Conservation (phyloP, 495 filamentous ascomycete genomes). For the Penicillium parvum region DNA sequence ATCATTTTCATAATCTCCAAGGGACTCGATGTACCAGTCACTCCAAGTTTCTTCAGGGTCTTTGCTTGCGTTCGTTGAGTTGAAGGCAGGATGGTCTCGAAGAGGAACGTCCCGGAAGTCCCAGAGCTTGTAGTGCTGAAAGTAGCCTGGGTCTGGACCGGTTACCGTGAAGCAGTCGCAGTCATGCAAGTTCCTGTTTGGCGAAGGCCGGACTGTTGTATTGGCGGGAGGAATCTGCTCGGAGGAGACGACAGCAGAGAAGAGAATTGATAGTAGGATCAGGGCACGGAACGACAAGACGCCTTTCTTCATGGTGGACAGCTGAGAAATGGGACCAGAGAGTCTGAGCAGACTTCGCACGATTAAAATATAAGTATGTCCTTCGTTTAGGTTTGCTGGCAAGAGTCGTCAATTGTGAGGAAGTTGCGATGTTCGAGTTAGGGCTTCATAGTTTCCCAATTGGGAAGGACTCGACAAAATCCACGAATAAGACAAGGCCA, state of each 20-base stretch:
- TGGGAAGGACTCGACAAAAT: not conserved
- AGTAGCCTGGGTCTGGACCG: constrained; percentile 46
- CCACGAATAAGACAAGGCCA: too few relatives aligned
- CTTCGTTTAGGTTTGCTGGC: too few relatives aligned
- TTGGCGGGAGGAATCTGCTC: not conserved
- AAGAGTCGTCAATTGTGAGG: not conserved
- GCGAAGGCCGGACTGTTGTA: not conserved
- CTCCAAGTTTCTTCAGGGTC: constrained; percentile 36
- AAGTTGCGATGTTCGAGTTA: constrained; percentile 12
- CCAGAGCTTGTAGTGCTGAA: constrained; percentile 60
- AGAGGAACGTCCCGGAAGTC: constrained; percentile 56
- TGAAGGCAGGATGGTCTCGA: constrained; percentile 4
- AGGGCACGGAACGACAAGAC: constrained; percentile 1
- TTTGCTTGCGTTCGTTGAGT: constrained; percentile 24
- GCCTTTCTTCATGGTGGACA: constrained; percentile 14
- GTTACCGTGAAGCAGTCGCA: constrained; percentile 42
- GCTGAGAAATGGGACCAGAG: not conserved
- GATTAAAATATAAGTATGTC: too few relatives aligned
- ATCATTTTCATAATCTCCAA: constrained; percentile 2
- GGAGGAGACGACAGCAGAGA: not conserved
- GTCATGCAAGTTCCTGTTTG: constrained; percentile 8
- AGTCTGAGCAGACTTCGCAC: too few relatives aligned
- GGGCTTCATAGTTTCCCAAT: constrained; percentile 16
- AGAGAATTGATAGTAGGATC: constrained; percentile 1
- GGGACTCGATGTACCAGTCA: constrained; percentile 30